Evolutionary conservation across 2,329 filamentous ascomycete genomes (phyloP).

Genomic region (Colletotrichum tamarilloi): DNA sequence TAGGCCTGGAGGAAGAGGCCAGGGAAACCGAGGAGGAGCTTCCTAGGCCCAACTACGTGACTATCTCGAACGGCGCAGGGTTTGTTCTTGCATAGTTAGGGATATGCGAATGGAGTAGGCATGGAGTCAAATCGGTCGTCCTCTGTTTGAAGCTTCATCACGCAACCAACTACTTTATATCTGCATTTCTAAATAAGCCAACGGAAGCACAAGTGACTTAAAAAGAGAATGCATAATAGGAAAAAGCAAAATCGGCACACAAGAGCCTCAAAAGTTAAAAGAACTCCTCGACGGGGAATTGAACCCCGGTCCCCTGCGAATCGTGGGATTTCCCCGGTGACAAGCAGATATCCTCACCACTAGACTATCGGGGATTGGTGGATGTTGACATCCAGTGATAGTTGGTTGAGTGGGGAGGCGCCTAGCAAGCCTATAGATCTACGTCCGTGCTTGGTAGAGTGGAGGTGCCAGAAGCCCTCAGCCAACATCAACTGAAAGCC

Average conservation of each 20-base stretch:
- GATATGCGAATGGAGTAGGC: not conserved
- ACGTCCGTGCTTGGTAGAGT: not conserved
- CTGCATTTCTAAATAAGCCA: rapidly evolving
- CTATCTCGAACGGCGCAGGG: not conserved
- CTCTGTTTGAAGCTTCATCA: not conserved
- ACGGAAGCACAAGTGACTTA: not conserved
- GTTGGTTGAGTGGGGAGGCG: not conserved
- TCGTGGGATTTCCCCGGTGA: not conserved
- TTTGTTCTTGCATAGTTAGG: not conserved
- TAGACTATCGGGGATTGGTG: conserved; percentile 31
- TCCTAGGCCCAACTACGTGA: not conserved
- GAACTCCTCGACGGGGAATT: conserved; percentile 33
- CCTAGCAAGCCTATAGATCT: rapidly evolving
- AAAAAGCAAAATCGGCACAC: not conserved
- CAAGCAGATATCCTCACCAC: conserved; percentile 36
- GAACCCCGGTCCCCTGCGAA: conserved; percentile 34
- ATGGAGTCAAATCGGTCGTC: no score
- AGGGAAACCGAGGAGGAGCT: not conserved
- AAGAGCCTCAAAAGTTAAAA: not conserved
- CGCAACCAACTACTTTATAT: no score
- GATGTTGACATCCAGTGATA: not conserved
- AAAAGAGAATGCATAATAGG: no score
- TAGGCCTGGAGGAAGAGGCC: conserved; percentile 1
- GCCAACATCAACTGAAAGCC: not conserved
- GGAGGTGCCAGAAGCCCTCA: not conserved